phyloP scores from a whole-genome alignment of 257 asterid genomes.

The Coffea canephora region DNA sequence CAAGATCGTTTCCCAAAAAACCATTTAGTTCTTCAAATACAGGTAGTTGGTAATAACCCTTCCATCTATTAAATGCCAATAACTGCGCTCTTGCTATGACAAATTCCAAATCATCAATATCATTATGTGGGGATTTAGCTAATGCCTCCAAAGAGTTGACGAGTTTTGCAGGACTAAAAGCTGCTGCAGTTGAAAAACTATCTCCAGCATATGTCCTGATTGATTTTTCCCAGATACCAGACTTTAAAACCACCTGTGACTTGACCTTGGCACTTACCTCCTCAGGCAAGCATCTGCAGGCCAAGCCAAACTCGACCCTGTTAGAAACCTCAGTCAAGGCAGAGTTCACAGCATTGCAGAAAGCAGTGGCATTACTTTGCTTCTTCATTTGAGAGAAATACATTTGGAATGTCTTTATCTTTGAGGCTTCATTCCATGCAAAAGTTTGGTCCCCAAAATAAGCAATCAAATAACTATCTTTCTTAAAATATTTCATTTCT shows the following conservation, averaged over 20 bases:
- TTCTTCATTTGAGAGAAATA: conserved; percentile 58
- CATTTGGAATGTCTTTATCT: conserved; percentile 52
- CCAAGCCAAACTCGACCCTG: conserved; percentile 60
- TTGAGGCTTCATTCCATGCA: conserved; percentile 75
- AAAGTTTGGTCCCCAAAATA: conserved; percentile 81
- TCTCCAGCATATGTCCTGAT: conserved; percentile 42
- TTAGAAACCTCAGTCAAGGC: conserved; percentile 61
- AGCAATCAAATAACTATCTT: conserved; percentile 52
- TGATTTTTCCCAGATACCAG: conserved; percentile 46
- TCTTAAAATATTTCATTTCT: conserved; percentile 46
- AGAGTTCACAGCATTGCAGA: conserved; percentile 49
- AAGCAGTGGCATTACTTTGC: conserved; percentile 45
- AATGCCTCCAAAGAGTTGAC: conserved; percentile 37
- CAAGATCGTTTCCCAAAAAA: too few species aligned
- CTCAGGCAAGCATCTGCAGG: conserved; percentile 60
- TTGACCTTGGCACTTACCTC: conserved; percentile 38
- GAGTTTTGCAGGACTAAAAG: conserved; percentile 45
- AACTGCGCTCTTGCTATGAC: conserved; percentile 46
- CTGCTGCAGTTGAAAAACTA: conserved; percentile 28
- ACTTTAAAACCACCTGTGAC: conserved; percentile 39
- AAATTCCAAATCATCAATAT: conserved; percentile 39
- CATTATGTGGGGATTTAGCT: conserved; percentile 45
- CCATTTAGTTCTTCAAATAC: not conserved
- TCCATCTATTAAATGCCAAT: conserved; percentile 61
- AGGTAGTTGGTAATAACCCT: conserved; percentile 50